Percentiles rank a stretch among this genome's conserved stretches.
Conservation (phyloP, 495 filamentous ascomycete genomes). For the Saxophila tyrrhenica region DNA sequence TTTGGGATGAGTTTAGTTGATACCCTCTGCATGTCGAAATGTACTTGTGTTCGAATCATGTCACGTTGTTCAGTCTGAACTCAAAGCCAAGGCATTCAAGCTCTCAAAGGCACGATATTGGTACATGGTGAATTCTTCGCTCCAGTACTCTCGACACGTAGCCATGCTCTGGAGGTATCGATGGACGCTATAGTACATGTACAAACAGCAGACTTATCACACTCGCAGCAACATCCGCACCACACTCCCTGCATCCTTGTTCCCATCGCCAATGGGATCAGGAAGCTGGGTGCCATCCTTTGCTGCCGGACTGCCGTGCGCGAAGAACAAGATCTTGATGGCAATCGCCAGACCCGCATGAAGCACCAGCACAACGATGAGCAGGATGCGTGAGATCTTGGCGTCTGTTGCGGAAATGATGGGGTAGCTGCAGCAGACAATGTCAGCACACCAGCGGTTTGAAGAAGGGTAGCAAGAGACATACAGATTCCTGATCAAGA, state of each 20-base stretch:
- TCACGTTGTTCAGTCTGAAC: no score
- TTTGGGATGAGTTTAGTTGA: not conserved
- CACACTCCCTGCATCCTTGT: not conserved
- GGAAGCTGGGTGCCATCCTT: not conserved
- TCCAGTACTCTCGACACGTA: no score
- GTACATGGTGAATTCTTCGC: no score
- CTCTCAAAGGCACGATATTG: no score
- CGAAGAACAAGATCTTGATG: constrained; percentile 95
- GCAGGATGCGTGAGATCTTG: constrained; percentile 76
- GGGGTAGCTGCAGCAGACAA: constrained; percentile 42
- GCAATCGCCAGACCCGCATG: constrained; percentile 82
- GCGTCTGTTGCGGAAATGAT: constrained; percentile 85
- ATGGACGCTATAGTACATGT: no score
- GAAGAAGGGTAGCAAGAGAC: not conserved
- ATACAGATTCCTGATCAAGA: constrained; percentile 78
- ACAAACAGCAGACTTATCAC: not conserved
- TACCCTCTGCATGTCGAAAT: no score
- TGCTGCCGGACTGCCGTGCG: constrained; percentile 36
- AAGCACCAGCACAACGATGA: constrained; percentile 70
- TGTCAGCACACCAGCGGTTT: no score
- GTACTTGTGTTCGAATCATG: no score
- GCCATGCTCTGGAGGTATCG: no score
- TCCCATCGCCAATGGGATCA: not conserved
- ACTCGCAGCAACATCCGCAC: not conserved
- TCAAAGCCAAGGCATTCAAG: no score